These are phyloP conservation scores for Nakazawaea holstii DNA, from an alignment of 805 yeast genomes.

Conservation along the genomic window DNA sequence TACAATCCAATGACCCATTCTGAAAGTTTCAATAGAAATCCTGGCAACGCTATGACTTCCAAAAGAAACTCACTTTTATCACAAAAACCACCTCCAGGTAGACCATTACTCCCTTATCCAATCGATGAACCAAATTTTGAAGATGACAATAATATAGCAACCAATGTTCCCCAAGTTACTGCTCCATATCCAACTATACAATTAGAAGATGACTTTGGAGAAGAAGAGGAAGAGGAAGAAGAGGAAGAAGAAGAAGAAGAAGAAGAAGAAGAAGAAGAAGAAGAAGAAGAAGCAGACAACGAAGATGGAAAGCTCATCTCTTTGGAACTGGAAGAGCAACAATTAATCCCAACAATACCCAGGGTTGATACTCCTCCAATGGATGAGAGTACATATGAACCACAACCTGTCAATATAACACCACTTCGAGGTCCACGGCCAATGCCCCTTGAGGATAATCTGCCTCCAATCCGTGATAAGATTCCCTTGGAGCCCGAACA, in stretches of 20 bases:
- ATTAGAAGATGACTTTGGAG: neutral
- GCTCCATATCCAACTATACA: too few species aligned
- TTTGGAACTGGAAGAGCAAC: neutral
- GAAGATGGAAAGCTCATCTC: neutral
- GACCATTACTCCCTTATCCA: slow-evolving; percentile 7
- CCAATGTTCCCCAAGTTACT: too few species aligned
- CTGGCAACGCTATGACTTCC: neutral
- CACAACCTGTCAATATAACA: neutral
- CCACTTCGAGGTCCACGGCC: slow-evolving; percentile 10
- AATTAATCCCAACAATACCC: slow-evolving; percentile 6
- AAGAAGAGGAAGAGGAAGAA: neutral
- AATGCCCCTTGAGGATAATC: neutral
- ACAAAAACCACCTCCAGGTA: neutral
- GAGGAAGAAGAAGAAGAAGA: neutral
- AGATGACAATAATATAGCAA: neutral
- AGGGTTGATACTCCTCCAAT: slow-evolving; percentile 7
- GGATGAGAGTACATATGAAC: slow-evolving; percentile 2
- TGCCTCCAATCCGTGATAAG: neutral
- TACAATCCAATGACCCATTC: slow-evolving; percentile 8
- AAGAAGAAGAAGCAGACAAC: neutral
- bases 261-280: neutral
- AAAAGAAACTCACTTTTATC: slow-evolving; percentile 3
- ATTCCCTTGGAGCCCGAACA: neutral
- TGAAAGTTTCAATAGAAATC: neutral
- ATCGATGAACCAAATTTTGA: neutral